Percentiles rank a stretch among this genome's conserved stretches.
Evolutionary conservation across 305 asterid species (phyloP).

Genomic region (Solanum hybrid): DNA sequence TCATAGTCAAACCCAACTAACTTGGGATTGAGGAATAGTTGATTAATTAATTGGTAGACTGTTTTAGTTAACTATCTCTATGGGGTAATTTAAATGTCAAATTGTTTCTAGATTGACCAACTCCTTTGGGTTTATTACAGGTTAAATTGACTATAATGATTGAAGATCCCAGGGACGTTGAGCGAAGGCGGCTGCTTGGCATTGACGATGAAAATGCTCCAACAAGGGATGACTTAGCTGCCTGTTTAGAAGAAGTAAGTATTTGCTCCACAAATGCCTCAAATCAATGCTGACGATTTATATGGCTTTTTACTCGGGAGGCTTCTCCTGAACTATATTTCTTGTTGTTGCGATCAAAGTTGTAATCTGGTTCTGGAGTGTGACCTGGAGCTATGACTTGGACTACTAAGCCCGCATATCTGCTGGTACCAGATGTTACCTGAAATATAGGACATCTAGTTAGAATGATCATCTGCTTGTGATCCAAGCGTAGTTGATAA

Average conservation of each 20-base stretch:
- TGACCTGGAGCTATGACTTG: not conserved
- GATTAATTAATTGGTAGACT: not conserved
- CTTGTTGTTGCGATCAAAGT: not conserved
- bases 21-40: not conserved
- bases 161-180: conserved; percentile 97
- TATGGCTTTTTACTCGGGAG: not conserved
- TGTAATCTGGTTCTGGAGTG: not conserved
- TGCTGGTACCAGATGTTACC: not conserved
- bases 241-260: conserved; percentile 67
- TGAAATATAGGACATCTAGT: not conserved
- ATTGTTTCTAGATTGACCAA: not conserved
- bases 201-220: conserved; percentile 90
- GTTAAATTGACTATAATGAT: conserved; percentile 76
- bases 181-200: conserved; percentile 85
- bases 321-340: not conserved
- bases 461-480: not conserved
- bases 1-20: not conserved
- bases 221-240: conserved; percentile 82
- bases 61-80: not conserved
- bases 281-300: not conserved
- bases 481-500: not conserved
- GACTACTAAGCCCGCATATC: not conserved
- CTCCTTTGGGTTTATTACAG: conserved; percentile 22
- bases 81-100: not conserved
- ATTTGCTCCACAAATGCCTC: not conserved